Percentiles rank a stretch among this genome's conserved stretches.
Evolutionary conservation across 139 green algal species (phyloP).

Genomic region (Chlorella sorokiniana): DNA sequence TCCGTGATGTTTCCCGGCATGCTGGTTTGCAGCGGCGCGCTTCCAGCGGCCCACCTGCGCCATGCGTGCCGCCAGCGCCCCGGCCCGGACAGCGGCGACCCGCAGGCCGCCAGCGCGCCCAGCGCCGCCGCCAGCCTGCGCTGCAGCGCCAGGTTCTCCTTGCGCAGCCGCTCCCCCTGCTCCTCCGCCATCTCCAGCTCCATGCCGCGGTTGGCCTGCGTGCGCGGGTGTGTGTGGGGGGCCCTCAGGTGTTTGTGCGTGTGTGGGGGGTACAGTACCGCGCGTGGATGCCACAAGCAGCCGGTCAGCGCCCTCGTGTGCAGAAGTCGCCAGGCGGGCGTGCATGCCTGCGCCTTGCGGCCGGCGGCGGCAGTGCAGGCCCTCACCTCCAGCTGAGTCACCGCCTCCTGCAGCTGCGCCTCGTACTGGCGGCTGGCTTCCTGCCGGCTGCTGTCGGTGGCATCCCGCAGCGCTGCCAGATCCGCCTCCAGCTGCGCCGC

Average conservation of each 20-base stretch:
- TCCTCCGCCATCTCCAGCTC: slow-evolving; percentile 59
- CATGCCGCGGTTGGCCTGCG: slow-evolving; percentile 55
- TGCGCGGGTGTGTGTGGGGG: too few relatives aligned
- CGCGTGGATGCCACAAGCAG: too few relatives aligned
- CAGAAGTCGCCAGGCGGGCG: too few relatives aligned
- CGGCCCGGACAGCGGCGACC: slow-evolving; percentile 22
- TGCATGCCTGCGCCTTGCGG: too few relatives aligned
- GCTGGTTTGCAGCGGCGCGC: not conserved
- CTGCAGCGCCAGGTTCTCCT: slow-evolving; percentile 45
- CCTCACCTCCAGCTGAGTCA: slow-evolving; percentile 51
- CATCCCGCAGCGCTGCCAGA: not conserved
- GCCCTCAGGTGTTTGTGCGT: not conserved
- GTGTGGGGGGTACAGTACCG: not conserved
- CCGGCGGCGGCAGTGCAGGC: not conserved
- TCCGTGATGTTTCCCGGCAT: too few relatives aligned
- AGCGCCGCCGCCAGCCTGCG: slow-evolving; percentile 39
- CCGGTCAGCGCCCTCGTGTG: too few relatives aligned
- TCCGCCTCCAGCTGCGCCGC: not conserved
- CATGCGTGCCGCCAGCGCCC: slow-evolving; percentile 17
- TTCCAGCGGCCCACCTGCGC: slow-evolving; percentile 9
- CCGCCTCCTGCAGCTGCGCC: slow-evolving; percentile 21
- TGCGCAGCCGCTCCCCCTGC: slow-evolving; percentile 39
- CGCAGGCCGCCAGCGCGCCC: slow-evolving; percentile 21
- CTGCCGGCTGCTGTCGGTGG: not conserved
- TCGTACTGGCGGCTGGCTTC: not conserved